Conservation (phyloP, 805 yeast genomes). For the Metschnikowia lunata region DNA sequence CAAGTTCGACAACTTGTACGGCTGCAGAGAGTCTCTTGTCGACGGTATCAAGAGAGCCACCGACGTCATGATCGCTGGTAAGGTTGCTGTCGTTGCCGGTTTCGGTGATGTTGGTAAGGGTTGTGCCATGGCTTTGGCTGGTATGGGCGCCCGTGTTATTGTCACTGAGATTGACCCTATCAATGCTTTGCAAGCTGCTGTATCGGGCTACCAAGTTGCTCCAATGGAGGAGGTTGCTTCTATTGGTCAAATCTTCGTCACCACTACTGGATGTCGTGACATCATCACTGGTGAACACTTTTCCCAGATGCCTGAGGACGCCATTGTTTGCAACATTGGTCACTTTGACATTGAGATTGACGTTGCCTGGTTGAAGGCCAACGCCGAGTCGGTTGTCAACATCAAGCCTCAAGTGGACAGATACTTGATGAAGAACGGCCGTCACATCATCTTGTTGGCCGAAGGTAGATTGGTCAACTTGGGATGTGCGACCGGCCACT, state of each 20-base stretch:
- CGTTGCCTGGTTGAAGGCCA: slow-evolving; percentile 96
- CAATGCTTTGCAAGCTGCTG: slow-evolving; percentile 99
- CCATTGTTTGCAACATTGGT: slow-evolving; percentile 99
- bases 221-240: slow-evolving; percentile 93
- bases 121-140: slow-evolving; percentile 97
- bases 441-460: slow-evolving; percentile 92
- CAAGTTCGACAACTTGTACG: slow-evolving; percentile 98
- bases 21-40: slow-evolving; percentile 97
- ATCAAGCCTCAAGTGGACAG: slow-evolving; percentile 99
- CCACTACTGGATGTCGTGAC: slow-evolving; percentile 99
- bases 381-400: slow-evolving; percentile 90
- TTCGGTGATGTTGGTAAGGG: slow-evolving; percentile 99
- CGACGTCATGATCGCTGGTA: slow-evolving; percentile 99
- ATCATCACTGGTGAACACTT: slow-evolving; percentile 89
- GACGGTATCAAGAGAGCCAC: slow-evolving; percentile 99
- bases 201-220: slow-evolving; percentile 95
- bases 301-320: slow-evolving; percentile 94
- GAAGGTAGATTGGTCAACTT: slow-evolving; percentile 99
- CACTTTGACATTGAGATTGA: slow-evolving; percentile 99
- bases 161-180: slow-evolving; percentile 98
- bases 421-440: slow-evolving; percentile 82
- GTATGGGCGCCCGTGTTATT: slow-evolving; percentile 99
- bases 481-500: slow-evolving; percentile 99
- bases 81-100: slow-evolving; percentile 98
- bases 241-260: slow-evolving; percentile 94